A percentile compares a stretch with the other conserved stretches of the same genome.
Conservation (phyloP, 2,329 filamentous ascomycete species). For the Mycosphaerella arachidis region DNA sequence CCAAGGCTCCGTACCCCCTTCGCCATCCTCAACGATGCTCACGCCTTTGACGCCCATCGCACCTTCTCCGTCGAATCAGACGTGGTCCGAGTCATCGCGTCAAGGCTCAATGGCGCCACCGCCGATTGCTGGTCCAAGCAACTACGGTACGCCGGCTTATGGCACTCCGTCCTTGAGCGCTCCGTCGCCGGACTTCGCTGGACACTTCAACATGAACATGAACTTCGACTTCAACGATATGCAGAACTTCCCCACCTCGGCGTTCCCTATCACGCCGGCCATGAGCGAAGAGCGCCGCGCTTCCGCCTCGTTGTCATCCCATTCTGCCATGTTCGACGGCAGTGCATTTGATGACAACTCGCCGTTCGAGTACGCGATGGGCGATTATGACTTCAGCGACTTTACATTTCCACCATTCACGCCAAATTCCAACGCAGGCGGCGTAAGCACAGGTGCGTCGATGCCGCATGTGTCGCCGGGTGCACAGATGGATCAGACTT, state of each 20-base stretch:
- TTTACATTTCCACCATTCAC: constrained; percentile 35
- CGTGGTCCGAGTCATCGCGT: constrained; percentile 29
- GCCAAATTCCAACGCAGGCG: constrained; percentile 23
- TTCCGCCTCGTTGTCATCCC: constrained; percentile 31
- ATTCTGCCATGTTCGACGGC: constrained; percentile 37
- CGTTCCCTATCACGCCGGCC: constrained; percentile 32
- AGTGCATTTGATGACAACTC: constrained; percentile 41
- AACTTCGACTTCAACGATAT: constrained; percentile 34
- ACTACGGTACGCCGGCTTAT: constrained; percentile 27
- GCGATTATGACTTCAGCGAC: constrained; percentile 55
- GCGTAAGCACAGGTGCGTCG: constrained; percentile 21
- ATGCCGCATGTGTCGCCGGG: constrained; percentile 61
- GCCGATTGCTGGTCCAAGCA: constrained; percentile 29
- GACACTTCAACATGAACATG: constrained; percentile 34
- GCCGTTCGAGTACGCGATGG: constrained; percentile 52
- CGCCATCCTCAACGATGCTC: constrained; percentile 49
- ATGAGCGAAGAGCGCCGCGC: constrained; percentile 33
- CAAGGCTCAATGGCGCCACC: constrained; percentile 32
- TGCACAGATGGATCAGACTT: constrained; percentile 63
- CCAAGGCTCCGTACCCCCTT: constrained; percentile 58
- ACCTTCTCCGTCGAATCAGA: constrained; percentile 40
- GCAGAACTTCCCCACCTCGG: constrained; percentile 15
- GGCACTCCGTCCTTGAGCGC: constrained; percentile 27
- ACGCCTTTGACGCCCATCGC: constrained; percentile 34
- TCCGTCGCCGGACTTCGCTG: constrained; percentile 31